Evolutionary conservation across 352 stramenopile genomes (phyloP).

Genomic region (Globisporangium nunn): DNA sequence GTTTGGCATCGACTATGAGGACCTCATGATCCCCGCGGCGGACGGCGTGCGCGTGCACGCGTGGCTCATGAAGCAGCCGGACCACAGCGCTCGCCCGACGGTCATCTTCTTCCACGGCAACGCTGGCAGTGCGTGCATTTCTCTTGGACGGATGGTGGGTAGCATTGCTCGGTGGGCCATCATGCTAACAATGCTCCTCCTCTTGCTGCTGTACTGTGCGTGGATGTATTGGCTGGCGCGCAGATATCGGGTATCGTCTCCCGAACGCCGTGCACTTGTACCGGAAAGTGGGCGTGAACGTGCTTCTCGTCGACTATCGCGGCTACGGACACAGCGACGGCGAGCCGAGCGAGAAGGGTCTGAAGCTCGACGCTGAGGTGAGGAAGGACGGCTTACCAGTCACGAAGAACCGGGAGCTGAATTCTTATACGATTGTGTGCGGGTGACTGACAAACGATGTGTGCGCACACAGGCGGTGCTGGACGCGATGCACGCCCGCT

Average conservation of each 20-base stretch:
- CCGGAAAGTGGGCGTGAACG: conserved; percentile 79
- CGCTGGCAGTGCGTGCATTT: conserved; percentile 68
- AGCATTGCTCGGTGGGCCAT: background rate
- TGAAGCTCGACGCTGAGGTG: conserved; percentile 90
- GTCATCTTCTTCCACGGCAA: conserved; percentile 96
- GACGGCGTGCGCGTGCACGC: conserved; percentile 87
- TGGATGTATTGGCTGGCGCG: background rate
- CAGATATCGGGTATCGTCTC: conserved; percentile 91
- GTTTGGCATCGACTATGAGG: conserved; percentile 86
- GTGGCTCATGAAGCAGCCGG: conserved; percentile 88
- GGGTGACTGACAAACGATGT: background rate
- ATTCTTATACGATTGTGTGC: background rate
- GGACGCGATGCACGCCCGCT: conserved; percentile 58
- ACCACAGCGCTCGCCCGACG: conserved; percentile 55
- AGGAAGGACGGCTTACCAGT: background rate
- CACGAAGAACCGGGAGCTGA: background rate
- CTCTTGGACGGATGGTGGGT: background rate
- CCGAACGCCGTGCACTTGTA: conserved; percentile 91
- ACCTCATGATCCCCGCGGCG: conserved; percentile 75
- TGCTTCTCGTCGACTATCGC: conserved; percentile 93
- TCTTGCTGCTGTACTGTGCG: background rate
- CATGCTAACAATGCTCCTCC: background rate
- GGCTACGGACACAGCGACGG: conserved; percentile 91
- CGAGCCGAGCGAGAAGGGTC: conserved; percentile 75
- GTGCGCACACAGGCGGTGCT: conserved; percentile 42